Evolutionary conservation across 768 basidiomycete species (phyloP).

Genomic region (Zangia roseola): DNA sequence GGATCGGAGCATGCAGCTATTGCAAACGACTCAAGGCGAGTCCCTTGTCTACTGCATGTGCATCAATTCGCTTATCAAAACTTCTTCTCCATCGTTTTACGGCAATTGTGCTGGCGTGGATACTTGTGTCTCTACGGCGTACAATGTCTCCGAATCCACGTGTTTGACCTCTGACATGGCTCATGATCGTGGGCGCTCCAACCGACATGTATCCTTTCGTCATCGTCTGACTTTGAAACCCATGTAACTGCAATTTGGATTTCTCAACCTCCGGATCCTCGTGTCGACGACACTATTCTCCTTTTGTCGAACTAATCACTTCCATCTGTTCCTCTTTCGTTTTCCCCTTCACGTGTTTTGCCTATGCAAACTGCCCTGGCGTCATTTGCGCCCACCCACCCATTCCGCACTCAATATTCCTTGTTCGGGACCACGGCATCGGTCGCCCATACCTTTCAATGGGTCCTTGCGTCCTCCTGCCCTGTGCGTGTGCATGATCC

Average conservation of each 20-base stretch:
- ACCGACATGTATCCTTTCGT: constrained; percentile 1
- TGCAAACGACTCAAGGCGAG: constrained; percentile 87
- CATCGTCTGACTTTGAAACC: constrained; percentile 11
- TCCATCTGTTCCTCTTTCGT: not conserved
- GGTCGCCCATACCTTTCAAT: constrained; percentile 6
- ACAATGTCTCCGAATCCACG: constrained; percentile 17
- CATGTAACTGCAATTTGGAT: constrained; percentile 23
- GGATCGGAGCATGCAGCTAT: constrained; percentile 80
- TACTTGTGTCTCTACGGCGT: constrained; percentile 12
- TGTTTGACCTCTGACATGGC: constrained; percentile 10
- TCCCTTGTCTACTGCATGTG: constrained; percentile 11
- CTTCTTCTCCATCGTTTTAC: constrained; percentile 13
- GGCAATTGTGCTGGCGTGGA: constrained; percentile 3
- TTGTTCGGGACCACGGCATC: constrained; percentile 17
- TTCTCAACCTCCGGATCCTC: constrained; percentile 28
- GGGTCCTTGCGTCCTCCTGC: constrained; percentile 1
- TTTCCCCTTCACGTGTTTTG: not conserved
- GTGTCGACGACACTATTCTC: constrained; percentile 11
- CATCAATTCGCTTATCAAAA: constrained; percentile 20
- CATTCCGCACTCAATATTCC: not conserved
- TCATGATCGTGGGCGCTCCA: constrained; percentile 8
- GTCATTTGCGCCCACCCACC: not conserved
- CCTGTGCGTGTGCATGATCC: not conserved
- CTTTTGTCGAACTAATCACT: constrained; percentile 7
- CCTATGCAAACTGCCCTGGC: not conserved